Percentiles rank a stretch among this genome's conserved stretches.
phyloP scores from a whole-genome alignment of 106 monocot species.

The Acanthochlamys bracteata region DNA sequence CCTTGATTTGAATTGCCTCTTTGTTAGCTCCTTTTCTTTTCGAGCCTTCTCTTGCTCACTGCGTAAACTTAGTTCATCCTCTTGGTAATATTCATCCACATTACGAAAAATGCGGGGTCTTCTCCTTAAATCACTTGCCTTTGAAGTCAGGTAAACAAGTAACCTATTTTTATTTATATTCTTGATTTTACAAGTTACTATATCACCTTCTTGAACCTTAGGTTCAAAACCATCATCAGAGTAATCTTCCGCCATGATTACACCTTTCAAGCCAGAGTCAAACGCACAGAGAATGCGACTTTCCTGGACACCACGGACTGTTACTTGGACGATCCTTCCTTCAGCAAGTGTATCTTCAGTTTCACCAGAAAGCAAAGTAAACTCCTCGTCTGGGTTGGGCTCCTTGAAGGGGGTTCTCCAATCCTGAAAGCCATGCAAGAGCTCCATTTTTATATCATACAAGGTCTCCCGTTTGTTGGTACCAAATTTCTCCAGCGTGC shows the following conservation, averaged over 20 bases:
- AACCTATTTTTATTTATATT: slow-evolving; percentile 57
- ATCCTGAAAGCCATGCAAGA: slow-evolving; percentile 78
- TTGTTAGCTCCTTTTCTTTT: slow-evolving; percentile 67
- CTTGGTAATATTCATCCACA: slow-evolving; percentile 41
- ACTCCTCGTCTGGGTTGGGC: slow-evolving; percentile 73
- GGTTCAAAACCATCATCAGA: slow-evolving; percentile 44
- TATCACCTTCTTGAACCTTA: slow-evolving; percentile 70
- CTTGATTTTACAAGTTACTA: slow-evolving; percentile 78
- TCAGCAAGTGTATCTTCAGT: slow-evolving; percentile 92
- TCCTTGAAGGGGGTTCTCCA: slow-evolving; percentile 59
- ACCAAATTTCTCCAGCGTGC: slow-evolving; percentile 16
- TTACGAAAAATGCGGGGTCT: slow-evolving; percentile 17
- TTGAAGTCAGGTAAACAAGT: slow-evolving; percentile 62
- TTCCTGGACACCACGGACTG: slow-evolving; percentile 60
- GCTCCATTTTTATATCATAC: slow-evolving; percentile 74
- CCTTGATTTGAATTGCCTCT: slow-evolving; percentile 68
- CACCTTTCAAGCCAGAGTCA: slow-evolving; percentile 85
- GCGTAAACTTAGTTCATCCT: slow-evolving; percentile 28
- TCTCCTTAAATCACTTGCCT: slow-evolving; percentile 46
- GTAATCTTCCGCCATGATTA: slow-evolving; percentile 54
- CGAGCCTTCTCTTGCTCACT: slow-evolving; percentile 53
- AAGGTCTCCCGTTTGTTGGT: slow-evolving; percentile 59
- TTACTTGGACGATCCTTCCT: slow-evolving; percentile 75
- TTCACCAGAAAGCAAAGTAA: slow-evolving; percentile 83
- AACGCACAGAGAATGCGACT: slow-evolving; percentile 56